Base-by-base conservation (phyloP, 129 eudicot species). In the Lonicera japonica region DNA sequence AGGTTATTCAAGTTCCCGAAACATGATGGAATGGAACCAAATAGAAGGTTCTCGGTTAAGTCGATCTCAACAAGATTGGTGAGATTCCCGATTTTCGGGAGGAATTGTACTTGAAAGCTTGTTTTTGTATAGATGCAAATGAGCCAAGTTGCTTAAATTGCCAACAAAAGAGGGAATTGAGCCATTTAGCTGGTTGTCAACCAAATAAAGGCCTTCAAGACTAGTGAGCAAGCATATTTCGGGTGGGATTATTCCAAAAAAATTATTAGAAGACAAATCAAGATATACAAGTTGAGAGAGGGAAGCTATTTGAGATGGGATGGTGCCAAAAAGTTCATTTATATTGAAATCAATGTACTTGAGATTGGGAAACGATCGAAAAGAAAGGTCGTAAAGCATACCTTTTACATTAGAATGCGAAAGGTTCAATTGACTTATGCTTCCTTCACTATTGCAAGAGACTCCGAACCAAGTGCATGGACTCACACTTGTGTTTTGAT, bases 201-300 rank as follows among this genome's bases (percentile, higher is more conserved):
- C 47, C 40, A 74, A 47, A 1, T 6, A 48, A 36, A 74, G 79
- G 20, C 64, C 43, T 34, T 53, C 58, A 11, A 79, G 84, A 4
- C 60, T 70, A 25, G 77, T 57, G 53, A 74, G 73, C 21, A 67
- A 61, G 14, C 29, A 40, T 46, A 79, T 67, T 25, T 60, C 70
- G 16, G 8, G 61, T 39, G 75, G 75, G 67, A 75, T 40, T 39
- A 25, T 21, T 38, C 80, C 80, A 0, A 6, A 56, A 45, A 75
- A 2, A 5, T n/a, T n/a, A n/a, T n/a, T n/a, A n/a, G n/a, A n/a
- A n/a, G n/a, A n/a, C n/a, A n/a, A n/a, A n/a, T n/a, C n/a, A n/a
- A n/a, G n/a, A n/a, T n/a, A n/a, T n/a, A n/a, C n/a, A n/a, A n/a
- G n/a, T n/a, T n/a, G n/a, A n/a, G n/a, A n/a, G n/a, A n/a, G n/a